Percentiles rank a stretch among this genome's conserved stretches.
Evolutionary conservation across 1,284 basidiomycete species (phyloP).

Genomic region (Ganoderma multipileum): DNA sequence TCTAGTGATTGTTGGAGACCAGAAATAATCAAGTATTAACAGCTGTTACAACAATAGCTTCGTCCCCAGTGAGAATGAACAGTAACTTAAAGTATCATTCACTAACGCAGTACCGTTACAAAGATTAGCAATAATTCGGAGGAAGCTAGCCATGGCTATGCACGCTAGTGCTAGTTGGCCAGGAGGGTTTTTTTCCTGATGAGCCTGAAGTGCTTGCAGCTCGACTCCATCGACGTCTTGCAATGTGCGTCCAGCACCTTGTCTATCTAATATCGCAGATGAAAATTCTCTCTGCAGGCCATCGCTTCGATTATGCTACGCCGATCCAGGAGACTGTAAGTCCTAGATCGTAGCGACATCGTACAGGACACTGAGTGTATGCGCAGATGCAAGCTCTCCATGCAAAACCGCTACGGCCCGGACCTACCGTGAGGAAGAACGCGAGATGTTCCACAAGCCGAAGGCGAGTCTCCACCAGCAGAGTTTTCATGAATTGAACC

Average conservation of each 20-base stretch:
- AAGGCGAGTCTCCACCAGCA: not conserved
- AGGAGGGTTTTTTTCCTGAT: too few species aligned
- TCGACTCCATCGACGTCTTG: conserved; percentile 74
- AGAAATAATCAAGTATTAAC: too few species aligned
- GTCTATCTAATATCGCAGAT: not conserved
- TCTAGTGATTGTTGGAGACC: too few species aligned
- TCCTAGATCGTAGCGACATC: not conserved
- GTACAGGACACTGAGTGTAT: not conserved
- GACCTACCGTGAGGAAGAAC: conserved; percentile 56
- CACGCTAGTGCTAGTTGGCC: too few species aligned
- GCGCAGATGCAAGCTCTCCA: conserved; percentile 64
- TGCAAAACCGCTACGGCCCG: conserved; percentile 59
- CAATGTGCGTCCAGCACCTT: not conserved
- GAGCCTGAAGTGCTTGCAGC: conserved; percentile 67
- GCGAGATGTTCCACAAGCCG: conserved; percentile 54
- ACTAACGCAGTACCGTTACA: too few species aligned
- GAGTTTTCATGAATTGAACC: too few species aligned
- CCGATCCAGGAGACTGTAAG: conserved; percentile 45
- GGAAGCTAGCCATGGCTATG: too few species aligned
- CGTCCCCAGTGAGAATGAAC: not conserved
- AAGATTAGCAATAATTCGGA: too few species aligned
- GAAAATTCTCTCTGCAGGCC: conserved; percentile 25
- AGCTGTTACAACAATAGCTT: not conserved
- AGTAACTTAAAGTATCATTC: too few species aligned
- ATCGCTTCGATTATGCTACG: conserved; percentile 53